These are phyloP conservation scores for Cunninghamia lanceolata DNA, from an alignment of 75 land plant species.

Conservation along the genomic window DNA sequence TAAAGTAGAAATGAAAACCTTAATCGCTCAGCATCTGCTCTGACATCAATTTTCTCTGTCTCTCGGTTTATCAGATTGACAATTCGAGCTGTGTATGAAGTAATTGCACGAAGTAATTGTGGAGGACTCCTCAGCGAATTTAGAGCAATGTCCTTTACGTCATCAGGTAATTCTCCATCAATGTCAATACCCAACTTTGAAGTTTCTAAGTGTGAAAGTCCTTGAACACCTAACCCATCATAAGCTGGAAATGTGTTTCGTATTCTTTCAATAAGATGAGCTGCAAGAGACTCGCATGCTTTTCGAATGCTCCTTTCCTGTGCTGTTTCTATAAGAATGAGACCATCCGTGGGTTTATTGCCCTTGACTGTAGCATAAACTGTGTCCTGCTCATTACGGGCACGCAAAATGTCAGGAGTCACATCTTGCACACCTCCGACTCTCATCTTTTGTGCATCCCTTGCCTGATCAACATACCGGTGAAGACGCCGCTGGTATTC, in stretches of 20 bases:
- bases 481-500: slow-evolving; percentile 87
- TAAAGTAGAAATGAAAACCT: slow-evolving; percentile 43
- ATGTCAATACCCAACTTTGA: slow-evolving; percentile 63
- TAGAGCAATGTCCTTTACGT: slow-evolving; percentile 58
- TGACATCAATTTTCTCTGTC: slow-evolving; percentile 90
- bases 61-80: slow-evolving; percentile 65
- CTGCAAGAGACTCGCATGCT: slow-evolving; percentile 83
- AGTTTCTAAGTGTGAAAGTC: slow-evolving; percentile 56
- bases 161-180: slow-evolving; percentile 80
- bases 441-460: slow-evolving; percentile 71
- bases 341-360: slow-evolving; percentile 58
- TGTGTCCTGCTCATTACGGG: slow-evolving; percentile 48
- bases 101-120: slow-evolving; percentile 73
- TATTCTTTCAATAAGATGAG: slow-evolving; percentile 64
- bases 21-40: slow-evolving; percentile 95
- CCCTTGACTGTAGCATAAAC: slow-evolving; percentile 73
- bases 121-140: slow-evolving; percentile 75
- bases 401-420: slow-evolving; percentile 28
- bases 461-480: slow-evolving; percentile 75
- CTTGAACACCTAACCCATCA: slow-evolving; percentile 72
- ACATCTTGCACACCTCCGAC: slow-evolving; percentile 33
- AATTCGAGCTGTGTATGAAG: slow-evolving; percentile 60
- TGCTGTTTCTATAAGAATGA: slow-evolving; percentile 76
- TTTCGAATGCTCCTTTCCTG: slow-evolving; percentile 75
- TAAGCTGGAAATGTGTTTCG: slow-evolving; percentile 73